Conservation (phyloP, 768 basidiomycete genomes). For the Trametes cinnabarina region DNA sequence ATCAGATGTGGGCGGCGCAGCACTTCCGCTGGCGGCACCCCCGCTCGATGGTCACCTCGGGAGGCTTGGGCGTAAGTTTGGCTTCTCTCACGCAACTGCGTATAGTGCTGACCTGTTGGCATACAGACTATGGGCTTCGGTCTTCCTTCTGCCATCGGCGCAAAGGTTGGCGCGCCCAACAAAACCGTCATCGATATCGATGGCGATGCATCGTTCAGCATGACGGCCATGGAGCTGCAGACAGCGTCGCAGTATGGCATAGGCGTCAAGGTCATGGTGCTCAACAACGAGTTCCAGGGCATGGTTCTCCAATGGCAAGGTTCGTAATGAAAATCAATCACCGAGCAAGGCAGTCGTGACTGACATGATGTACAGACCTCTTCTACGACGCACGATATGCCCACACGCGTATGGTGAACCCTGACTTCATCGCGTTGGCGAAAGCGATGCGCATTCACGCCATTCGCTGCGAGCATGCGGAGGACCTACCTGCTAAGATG, state of each 20-base stretch:
- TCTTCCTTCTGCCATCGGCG: slow-evolving; percentile 90
- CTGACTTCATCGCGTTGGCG: slow-evolving; percentile 89
- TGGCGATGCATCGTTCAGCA: slow-evolving; percentile 97
- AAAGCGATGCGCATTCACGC: slow-evolving; percentile 91
- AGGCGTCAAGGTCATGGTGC: slow-evolving; percentile 89
- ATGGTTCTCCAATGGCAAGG: slow-evolving; percentile 99
- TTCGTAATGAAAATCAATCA: slow-evolving; percentile 33
- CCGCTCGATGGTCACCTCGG: slow-evolving; percentile 85
- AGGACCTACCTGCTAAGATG: slow-evolving; percentile 92
- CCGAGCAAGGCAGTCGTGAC: slow-evolving; percentile 6
- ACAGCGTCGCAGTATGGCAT: slow-evolving; percentile 91
- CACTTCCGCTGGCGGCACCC: slow-evolving; percentile 89
- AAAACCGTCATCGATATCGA: slow-evolving; percentile 96
- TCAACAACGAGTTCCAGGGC: slow-evolving; percentile 98
- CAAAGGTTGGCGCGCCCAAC: slow-evolving; percentile 91
- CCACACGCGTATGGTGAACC: slow-evolving; percentile 94
- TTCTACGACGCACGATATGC: slow-evolving; percentile 98
- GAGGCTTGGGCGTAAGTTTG: slow-evolving; percentile 83
- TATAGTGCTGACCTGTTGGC: neutral
- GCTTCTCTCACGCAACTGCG: neutral
- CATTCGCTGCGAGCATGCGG: slow-evolving; percentile 64
- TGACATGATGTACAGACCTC: slow-evolving; percentile 54
- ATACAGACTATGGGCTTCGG: slow-evolving; percentile 96
- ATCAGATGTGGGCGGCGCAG: slow-evolving; percentile 99
- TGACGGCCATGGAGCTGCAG: slow-evolving; percentile 99